Base-by-base conservation (phyloP, 371 early-diverging fungal species). In the Scutellospora calospora region DNA sequence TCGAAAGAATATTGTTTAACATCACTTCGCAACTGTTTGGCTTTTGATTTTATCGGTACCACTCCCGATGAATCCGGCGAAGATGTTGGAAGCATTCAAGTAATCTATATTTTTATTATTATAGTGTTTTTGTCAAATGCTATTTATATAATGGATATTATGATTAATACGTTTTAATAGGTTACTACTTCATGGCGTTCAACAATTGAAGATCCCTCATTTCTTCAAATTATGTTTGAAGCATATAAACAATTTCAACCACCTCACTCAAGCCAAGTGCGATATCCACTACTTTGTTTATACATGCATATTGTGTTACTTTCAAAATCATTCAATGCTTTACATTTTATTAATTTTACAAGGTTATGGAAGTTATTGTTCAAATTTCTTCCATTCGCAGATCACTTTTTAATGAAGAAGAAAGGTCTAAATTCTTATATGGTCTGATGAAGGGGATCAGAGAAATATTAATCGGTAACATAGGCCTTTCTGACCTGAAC, bases 11-110 rank as follows among this genome's bases (percentile, higher is more conserved):
- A 89, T 45, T 86, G 91, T 27, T 80, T 96, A 65, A 82, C 83
- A 78, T 87, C 96, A 31, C 86, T 96, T 80, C 84, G 90, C 49
- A 91, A 90, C 38, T 95, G 95, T 77, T 83, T 97, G 60, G 87
- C 89, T 0, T 97, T 95, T 86, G 97, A 97, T 83, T 97, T 97
- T 83, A 93, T 94, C 45, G 96, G 97, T 38, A 91, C 96, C 27
- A 90, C 91, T 54, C 89, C 93, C 6, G 97, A 97, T 80, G 97
- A 96, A 78, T 91, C 96, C 12, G 91, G 91, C 3, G 97, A 97
- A 81, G 97, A 97, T 72, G 87, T 89, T 49, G 95, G 93, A 41
- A 90, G 90, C 22, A 88, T 95, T 68, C 93, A 96, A 86, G 91
- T 95, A 79, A 86, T 88, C 65, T 49, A 60, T 63, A 14, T n/a